A percentile compares a stretch with the other conserved stretches of the same genome.
Conservation (phyloP, 2,329 filamentous ascomycete genomes). For the Clonostachys rosea region DNA sequence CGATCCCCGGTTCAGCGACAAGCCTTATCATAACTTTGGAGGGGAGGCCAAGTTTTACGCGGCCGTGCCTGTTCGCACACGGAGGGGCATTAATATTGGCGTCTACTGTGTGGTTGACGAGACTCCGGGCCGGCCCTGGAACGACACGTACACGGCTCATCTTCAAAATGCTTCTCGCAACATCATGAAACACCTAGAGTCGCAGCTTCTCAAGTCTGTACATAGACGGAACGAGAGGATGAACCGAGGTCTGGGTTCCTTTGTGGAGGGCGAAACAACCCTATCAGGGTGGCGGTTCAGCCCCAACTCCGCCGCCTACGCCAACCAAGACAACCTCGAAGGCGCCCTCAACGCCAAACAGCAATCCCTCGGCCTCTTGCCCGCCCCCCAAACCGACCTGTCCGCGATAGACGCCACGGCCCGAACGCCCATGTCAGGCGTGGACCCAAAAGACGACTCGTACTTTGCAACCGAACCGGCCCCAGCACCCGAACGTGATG, state of each 20-base stretch:
- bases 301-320: neutral
- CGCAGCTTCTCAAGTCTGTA: constrained; percentile 13
- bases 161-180: constrained; percentile 18
- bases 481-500: neutral
- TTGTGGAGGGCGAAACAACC: constrained; percentile 24
- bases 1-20: constrained; percentile 19
- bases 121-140: constrained; percentile 10
- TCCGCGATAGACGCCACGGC: neutral
- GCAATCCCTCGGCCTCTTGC: neutral
- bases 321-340: neutral
- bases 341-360: neutral
- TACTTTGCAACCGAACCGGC: neutral
- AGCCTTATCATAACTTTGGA: constrained; percentile 13
- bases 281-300: constrained; percentile 14
- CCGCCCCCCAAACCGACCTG: too few relatives aligned
- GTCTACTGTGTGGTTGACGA: constrained; percentile 24
- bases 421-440: neutral
- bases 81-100: constrained; percentile 33
- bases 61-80: constrained; percentile 31
- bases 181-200: constrained; percentile 29
- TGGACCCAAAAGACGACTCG: neutral
- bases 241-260: constrained; percentile 25
- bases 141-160: constrained; percentile 13
- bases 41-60: constrained; percentile 28
- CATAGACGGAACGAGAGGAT: constrained; percentile 26